Percentiles rank a stretch among this genome's conserved stretches.
These are phyloP conservation scores for Leptosphaerulina australis DNA, from an alignment of 2,329 filamentous ascomycete species.

Conservation along the genomic window DNA sequence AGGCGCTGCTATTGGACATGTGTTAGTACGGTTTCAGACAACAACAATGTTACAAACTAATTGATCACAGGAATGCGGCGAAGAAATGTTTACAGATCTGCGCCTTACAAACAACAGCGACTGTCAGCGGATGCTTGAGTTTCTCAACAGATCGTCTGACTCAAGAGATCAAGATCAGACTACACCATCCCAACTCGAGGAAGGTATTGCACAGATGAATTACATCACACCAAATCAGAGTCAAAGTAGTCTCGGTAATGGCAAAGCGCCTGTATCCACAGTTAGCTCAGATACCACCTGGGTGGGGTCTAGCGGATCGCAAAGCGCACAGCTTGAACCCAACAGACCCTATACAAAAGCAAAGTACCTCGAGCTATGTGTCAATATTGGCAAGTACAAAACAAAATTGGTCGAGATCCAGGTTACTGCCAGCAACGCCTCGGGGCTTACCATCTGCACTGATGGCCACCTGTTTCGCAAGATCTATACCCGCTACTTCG, in stretches of 20 bases:
- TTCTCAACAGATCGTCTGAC: background rate
- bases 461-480: constrained; percentile 18
- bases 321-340: background rate
- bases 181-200: constrained; percentile 1
- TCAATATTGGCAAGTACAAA: constrained; percentile 11
- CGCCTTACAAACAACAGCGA: background rate
- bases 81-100: constrained; percentile 2
- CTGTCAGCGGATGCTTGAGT: constrained; percentile 5
- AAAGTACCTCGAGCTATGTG: constrained; percentile 16
- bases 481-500: constrained; percentile 16
- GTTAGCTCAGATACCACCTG: background rate
- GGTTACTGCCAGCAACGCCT: background rate
- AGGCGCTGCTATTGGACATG: constrained; percentile 8
- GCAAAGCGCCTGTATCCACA: background rate
- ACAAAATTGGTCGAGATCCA: constrained; percentile 18
- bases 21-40: background rate
- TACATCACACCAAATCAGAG: background rate
- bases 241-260: background rate
- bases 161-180: background rate
- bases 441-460: constrained; percentile 4
- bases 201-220: background rate
- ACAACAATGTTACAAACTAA: background rate
- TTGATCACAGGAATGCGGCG: background rate
- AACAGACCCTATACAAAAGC: background rate
- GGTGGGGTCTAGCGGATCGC: background rate